phyloP scores from a whole-genome alignment of 257 asterid genomes.

The Voacanga thouarsii region DNA sequence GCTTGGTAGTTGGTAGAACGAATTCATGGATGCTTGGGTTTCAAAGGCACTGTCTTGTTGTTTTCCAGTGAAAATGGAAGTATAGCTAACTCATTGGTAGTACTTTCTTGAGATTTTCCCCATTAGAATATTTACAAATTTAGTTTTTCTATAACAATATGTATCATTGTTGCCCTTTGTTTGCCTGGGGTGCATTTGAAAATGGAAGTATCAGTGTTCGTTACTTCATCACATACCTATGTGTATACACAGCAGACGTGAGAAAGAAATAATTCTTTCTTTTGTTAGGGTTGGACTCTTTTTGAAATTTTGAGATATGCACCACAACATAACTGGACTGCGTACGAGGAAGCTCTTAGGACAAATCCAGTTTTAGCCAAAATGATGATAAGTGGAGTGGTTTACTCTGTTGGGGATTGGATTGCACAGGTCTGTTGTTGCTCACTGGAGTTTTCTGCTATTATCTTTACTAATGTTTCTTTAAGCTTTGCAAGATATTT shows the following conservation, averaged over 20 bases:
- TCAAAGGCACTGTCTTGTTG: not conserved
- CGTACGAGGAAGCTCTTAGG: constrained; percentile 82
- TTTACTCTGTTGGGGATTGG: constrained; percentile 83
- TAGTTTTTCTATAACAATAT: not conserved
- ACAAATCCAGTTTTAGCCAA: constrained; percentile 77
- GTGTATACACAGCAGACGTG: not conserved
- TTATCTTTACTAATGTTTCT: not conserved
- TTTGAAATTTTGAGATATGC: constrained; percentile 79
- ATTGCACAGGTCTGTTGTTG: constrained; percentile 67
- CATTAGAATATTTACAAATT: not conserved
- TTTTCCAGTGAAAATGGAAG: not conserved
- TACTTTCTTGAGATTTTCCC: not conserved
- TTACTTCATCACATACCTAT: not conserved
- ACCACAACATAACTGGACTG: constrained; percentile 84
- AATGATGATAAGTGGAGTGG: constrained; percentile 87
- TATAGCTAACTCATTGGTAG: not conserved
- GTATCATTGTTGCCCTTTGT: not conserved
- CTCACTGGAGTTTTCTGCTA: not conserved
- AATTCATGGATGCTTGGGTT: not conserved
- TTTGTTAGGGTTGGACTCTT: constrained; percentile 75
- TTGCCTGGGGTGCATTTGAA: not conserved
- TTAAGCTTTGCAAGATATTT: not conserved
- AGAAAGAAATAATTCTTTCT: constrained; percentile 16
- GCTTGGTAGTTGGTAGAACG: not conserved
- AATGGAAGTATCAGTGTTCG: not conserved